A percentile compares a stretch with the other conserved stretches of the same genome.
These are phyloP conservation scores for Elongisporangium undulatum DNA, from an alignment of 352 stramenopile genomes.

Conservation along the genomic window DNA sequence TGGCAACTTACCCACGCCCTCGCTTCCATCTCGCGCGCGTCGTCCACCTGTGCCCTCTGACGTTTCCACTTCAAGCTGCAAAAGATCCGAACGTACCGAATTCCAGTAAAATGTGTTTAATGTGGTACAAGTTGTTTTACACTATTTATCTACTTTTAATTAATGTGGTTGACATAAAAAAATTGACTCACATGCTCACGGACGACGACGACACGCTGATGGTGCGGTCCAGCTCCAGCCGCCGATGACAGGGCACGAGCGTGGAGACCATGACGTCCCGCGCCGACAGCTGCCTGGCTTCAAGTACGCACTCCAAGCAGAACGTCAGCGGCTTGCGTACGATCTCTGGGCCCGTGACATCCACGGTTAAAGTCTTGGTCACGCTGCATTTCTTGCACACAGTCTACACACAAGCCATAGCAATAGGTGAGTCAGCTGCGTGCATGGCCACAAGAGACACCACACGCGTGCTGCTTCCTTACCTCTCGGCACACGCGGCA, in stretches of 20 bases:
- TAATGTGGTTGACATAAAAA: not conserved
- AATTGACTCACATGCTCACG: not conserved
- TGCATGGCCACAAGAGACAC: not conserved
- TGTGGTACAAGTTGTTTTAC: not conserved
- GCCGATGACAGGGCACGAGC: conserved; percentile 3
- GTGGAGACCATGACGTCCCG: conserved; percentile 37
- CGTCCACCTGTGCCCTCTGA: not conserved
- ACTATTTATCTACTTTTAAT: not conserved
- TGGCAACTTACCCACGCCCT: not conserved
- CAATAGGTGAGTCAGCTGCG: not conserved
- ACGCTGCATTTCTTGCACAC: conserved; percentile 50
- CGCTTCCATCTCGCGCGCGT: not conserved
- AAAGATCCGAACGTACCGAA: not conserved
- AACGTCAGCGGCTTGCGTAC: conserved; percentile 36
- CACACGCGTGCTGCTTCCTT: not conserved
- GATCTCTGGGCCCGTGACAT: conserved; percentile 16
- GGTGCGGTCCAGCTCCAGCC: not conserved
- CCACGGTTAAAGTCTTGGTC: conserved; percentile 52
- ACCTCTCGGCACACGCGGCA: not conserved
- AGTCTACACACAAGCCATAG: not conserved
- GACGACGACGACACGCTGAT: not conserved
- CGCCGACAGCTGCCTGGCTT: conserved; percentile 39
- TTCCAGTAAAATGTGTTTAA: too few species aligned
- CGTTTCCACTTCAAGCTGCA: not conserved
- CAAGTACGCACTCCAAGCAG: conserved; percentile 52